A percentile compares a stretch with the other conserved stretches of the same genome.
phyloP scores from a whole-genome alignment of 352 stramenopile genomes.

The Plasmopara muralis region DNA sequence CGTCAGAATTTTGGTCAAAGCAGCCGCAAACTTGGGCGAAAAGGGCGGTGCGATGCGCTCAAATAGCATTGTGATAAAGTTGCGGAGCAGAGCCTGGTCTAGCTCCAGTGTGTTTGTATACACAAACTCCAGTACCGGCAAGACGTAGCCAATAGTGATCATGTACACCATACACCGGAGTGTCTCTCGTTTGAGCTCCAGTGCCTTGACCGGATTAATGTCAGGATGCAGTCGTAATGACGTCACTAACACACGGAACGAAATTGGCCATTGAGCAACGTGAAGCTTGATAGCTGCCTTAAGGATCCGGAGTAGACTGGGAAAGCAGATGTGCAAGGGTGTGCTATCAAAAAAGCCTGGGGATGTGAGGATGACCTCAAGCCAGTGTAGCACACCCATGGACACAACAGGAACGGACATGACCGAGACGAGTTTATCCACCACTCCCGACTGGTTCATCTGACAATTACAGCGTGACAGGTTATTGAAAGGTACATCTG shows the following conservation, averaged over 20 bases:
- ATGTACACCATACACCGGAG: constrained; percentile 84
- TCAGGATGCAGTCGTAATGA: constrained; percentile 67
- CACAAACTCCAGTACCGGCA: constrained; percentile 81
- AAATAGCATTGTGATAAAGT: constrained; percentile 81
- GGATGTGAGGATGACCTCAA: constrained; percentile 69
- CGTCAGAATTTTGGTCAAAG: constrained; percentile 64
- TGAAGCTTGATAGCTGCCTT: constrained; percentile 76
- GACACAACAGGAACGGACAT: constrained; percentile 81
- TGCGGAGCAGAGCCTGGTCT: constrained; percentile 76
- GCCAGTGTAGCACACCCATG: constrained; percentile 81
- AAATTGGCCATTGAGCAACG: constrained; percentile 74
- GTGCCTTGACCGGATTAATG: constrained; percentile 78
- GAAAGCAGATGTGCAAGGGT: constrained; percentile 80
- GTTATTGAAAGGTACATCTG: background rate
- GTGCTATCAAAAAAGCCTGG: constrained; percentile 77
- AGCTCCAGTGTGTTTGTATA: constrained; percentile 71
- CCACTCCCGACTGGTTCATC: constrained; percentile 83
- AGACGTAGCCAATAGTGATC: constrained; percentile 81
- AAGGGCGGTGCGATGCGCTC: constrained; percentile 66
- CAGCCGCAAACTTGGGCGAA: constrained; percentile 67
- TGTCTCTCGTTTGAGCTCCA: constrained; percentile 80
- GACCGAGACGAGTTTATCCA: constrained; percentile 68
- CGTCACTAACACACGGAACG: constrained; percentile 73
- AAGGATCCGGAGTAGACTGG: constrained; percentile 67
- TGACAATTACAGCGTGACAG: constrained; percentile 13